A percentile compares a stretch with the other conserved stretches of the same genome.
phyloP scores from a whole-genome alignment of 169 alveolate species.

The Condylostoma magnum region DNA sequence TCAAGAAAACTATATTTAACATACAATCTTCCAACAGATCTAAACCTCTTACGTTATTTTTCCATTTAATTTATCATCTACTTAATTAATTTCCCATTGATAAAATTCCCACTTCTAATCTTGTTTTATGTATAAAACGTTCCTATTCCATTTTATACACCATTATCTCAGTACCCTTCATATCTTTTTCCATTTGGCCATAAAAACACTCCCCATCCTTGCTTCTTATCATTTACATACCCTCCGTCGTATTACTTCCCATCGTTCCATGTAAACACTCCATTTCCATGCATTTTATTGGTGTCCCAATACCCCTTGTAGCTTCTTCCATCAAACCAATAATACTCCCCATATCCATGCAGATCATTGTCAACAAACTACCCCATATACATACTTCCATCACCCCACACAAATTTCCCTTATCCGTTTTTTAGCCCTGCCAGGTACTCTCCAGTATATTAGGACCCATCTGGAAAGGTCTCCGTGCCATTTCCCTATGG shows the following conservation, averaged over 20 bases:
- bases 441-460: conserved; percentile 45
- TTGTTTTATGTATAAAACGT: not conserved
- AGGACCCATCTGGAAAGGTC: conserved; percentile 55
- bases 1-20: too few relatives aligned
- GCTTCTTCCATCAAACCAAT: conserved; percentile 49
- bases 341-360: conserved; percentile 48
- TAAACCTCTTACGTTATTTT: too few relatives aligned
- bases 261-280: conserved; percentile 56
- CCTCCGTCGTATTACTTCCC: conserved; percentile 55
- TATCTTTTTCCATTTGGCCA: conserved; percentile 63
- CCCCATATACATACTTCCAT: conserved; percentile 61
- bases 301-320: conserved; percentile 46
- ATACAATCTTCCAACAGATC: too few relatives aligned
- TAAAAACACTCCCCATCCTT: conserved; percentile 52
- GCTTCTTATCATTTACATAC: conserved; percentile 44
- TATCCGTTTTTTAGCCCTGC: conserved; percentile 53
- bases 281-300: conserved; percentile 60
- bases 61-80: too few relatives aligned
- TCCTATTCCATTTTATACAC: conserved; percentile 41
- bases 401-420: conserved; percentile 59
- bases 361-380: conserved; percentile 44
- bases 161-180: conserved; percentile 35
- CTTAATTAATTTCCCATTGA: not conserved
- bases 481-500: conserved; percentile 62
- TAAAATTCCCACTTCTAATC: not conserved